phyloP scores from a whole-genome alignment of 2,329 filamentous ascomycete species.

The Nothopassalora personata region DNA sequence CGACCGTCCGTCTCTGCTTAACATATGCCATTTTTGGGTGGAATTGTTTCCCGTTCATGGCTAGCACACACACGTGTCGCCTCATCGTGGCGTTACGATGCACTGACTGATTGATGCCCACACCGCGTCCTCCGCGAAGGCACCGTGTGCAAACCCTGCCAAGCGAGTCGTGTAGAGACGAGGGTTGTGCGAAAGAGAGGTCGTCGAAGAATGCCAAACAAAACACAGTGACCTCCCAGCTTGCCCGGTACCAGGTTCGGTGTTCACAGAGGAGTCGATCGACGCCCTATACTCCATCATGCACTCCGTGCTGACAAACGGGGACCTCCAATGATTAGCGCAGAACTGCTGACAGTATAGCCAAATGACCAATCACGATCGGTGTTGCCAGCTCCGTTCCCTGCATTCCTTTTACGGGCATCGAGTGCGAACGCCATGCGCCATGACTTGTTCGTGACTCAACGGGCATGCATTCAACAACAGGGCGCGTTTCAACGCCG shows the following conservation, averaged over 20 bases:
- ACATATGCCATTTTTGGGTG: constrained; percentile 5
- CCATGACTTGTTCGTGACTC: background rate
- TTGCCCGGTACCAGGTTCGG: background rate
- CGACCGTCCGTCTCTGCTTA: constrained; percentile 1
- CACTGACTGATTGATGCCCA: constrained; percentile 3
- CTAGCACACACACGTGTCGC: constrained; percentile 9
- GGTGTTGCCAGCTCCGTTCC: constrained; percentile 1
- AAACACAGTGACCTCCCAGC: background rate
- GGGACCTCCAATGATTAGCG: background rate
- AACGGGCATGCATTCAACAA: constrained; percentile 1
- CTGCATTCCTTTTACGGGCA: background rate
- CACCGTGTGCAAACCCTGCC: constrained; percentile 6
- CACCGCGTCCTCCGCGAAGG: constrained; percentile 6
- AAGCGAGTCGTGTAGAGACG: background rate
- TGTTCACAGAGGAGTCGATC: background rate
- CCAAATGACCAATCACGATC: constrained; percentile 3
- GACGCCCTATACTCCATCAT: background rate
- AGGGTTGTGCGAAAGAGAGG: background rate
- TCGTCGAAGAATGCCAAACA: background rate
- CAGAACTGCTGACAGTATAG: background rate
- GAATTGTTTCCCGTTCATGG: constrained; percentile 12
- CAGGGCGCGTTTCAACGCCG: background rate
- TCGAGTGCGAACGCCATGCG: background rate
- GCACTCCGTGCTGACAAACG: constrained; percentile 1
- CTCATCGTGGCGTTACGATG: constrained; percentile 4